phyloP scores from a whole-genome alignment of 2,329 filamentous ascomycete species.

The Ophiostoma perfectum region DNA sequence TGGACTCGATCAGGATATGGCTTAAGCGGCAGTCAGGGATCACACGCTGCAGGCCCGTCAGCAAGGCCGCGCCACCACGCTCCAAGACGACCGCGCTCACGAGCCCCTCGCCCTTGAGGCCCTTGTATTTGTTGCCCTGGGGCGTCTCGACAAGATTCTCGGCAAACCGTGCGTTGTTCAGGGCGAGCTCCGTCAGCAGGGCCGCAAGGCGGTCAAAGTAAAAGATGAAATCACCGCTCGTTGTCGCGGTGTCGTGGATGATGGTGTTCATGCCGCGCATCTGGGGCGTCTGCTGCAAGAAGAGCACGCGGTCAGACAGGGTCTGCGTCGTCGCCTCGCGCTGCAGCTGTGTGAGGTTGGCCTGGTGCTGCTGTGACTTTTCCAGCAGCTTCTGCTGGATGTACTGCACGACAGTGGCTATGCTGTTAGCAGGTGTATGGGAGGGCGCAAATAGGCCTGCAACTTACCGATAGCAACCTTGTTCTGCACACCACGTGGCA shows the following conservation, averaged over 20 bases:
- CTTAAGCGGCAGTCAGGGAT: slow-evolving; percentile 91
- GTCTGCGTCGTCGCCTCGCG: slow-evolving; percentile 64
- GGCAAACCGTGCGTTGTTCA: slow-evolving; percentile 70
- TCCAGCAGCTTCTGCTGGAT: slow-evolving; percentile 80
- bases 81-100: slow-evolving; percentile 84
- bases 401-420: slow-evolving; percentile 88
- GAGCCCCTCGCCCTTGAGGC: slow-evolving; percentile 64
- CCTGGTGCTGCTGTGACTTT: slow-evolving; percentile 78
- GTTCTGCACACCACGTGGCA: slow-evolving; percentile 92
- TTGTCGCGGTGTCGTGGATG: slow-evolving; percentile 71
- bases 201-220: slow-evolving; percentile 88
- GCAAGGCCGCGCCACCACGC: slow-evolving; percentile 81
- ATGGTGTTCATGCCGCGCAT: slow-evolving; percentile 85
- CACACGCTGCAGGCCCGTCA: slow-evolving; percentile 80
- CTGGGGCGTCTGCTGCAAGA: slow-evolving; percentile 73
- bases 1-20: slow-evolving; percentile 84
- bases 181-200: slow-evolving; percentile 76
- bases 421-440: background rate
- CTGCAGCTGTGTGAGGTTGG: slow-evolving; percentile 71
- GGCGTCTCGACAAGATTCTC: slow-evolving; percentile 64
- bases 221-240: slow-evolving; percentile 89
- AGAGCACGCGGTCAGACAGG: slow-evolving; percentile 66
- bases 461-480: slow-evolving; percentile 73
- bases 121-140: slow-evolving; percentile 61
- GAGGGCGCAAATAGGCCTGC: background rate